A percentile compares a stretch with the other conserved stretches of the same genome.
Conservation (phyloP, 192 early-diverging fungal genomes). For the Chytriomyces confervae region DNA sequence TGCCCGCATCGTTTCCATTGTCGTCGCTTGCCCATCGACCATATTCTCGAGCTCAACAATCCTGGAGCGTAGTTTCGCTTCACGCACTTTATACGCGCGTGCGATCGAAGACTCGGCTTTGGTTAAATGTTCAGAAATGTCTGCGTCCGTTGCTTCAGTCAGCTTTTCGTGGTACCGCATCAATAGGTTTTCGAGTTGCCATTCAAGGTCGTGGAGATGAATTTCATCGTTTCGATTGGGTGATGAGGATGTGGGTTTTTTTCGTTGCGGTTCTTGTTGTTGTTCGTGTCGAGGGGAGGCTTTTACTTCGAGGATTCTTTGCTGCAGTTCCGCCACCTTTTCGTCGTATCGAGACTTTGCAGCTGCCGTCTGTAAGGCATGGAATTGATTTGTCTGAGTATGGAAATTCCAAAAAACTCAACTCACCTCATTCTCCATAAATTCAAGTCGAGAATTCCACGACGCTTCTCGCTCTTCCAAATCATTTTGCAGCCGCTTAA, state of each 20-base stretch:
- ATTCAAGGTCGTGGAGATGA: constrained; percentile 28
- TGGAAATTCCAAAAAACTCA: not conserved
- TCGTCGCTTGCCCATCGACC: constrained; percentile 33
- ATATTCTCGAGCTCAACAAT: constrained; percentile 37
- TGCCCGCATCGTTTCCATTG: constrained; percentile 24
- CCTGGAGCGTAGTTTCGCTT: constrained; percentile 32
- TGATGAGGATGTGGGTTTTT: constrained; percentile 1
- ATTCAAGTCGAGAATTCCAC: constrained; percentile 26
- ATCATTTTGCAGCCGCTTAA: constrained; percentile 33
- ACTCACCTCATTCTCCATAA: constrained; percentile 37
- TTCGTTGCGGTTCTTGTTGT: not conserved
- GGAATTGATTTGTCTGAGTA: not conserved
- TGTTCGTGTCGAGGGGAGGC: constrained; percentile 8
- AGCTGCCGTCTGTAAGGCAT: constrained; percentile 6
- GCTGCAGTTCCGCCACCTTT: constrained; percentile 28
- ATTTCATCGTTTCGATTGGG: not conserved
- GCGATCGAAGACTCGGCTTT: constrained; percentile 24
- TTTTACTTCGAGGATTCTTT: constrained; percentile 16
- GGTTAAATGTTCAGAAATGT: constrained; percentile 24
- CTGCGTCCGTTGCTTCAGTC: constrained; percentile 25
- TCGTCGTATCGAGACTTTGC: constrained; percentile 30
- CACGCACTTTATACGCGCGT: constrained; percentile 28
- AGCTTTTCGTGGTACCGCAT: constrained; percentile 29
- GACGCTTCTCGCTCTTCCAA: constrained; percentile 21
- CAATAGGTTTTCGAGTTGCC: constrained; percentile 37